phyloP scores from a whole-genome alignment of 139 green algal species.

The Haematococcus sp. region DNA sequence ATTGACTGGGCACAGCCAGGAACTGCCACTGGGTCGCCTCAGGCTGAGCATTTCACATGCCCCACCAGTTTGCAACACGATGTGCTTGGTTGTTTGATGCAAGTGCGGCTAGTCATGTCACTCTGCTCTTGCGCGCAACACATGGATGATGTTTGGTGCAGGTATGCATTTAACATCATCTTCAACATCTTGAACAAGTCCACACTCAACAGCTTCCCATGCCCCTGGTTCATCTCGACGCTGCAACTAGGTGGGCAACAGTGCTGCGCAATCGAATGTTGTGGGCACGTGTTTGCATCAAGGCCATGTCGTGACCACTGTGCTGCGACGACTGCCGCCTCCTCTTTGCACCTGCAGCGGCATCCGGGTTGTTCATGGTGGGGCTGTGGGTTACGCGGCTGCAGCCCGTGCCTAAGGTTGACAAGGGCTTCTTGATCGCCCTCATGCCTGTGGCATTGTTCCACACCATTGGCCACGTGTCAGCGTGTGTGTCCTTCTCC shows the following conservation, averaged over 20 bases:
- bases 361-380: slow-evolving; percentile 72
- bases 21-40: not conserved
- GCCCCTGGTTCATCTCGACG: slow-evolving; percentile 82
- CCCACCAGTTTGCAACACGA: too few relatives aligned
- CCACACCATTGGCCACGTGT: slow-evolving; percentile 81
- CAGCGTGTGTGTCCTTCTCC: slow-evolving; percentile 71
- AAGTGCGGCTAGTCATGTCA: too few relatives aligned
- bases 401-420: slow-evolving; percentile 61
- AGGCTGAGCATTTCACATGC: too few relatives aligned
- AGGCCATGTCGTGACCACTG: too few relatives aligned
- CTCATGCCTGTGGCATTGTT: slow-evolving; percentile 80
- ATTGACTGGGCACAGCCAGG: too few relatives aligned
- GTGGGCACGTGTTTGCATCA: too few relatives aligned
- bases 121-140: too few relatives aligned
- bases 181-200: slow-evolving; percentile 94
- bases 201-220: slow-evolving; percentile 81
- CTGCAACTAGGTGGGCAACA: slow-evolving; percentile 74
- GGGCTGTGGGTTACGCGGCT: slow-evolving; percentile 70
- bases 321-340: too few relatives aligned
- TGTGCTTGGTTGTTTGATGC: too few relatives aligned
- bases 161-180: slow-evolving; percentile 90
- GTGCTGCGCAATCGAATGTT: too few relatives aligned
- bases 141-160: too few relatives aligned
- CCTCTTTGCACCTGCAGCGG: too few relatives aligned
- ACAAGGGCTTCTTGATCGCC: slow-evolving; percentile 43